Conservation (phyloP, 2,329 filamentous ascomycete species). For the Xylariaceae sp. region DNA sequence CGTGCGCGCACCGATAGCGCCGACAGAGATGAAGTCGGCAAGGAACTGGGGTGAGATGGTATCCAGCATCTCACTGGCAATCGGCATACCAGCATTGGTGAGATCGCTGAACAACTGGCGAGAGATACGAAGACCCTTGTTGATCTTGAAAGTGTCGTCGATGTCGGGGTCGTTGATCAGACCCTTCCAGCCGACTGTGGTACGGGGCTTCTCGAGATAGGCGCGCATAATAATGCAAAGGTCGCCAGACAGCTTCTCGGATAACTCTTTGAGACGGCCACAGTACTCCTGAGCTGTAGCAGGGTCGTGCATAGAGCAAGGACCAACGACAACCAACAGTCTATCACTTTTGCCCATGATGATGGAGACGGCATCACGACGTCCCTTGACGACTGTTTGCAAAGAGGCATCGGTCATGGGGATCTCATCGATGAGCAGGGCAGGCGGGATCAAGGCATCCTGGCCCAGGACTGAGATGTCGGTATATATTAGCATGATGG, state of each 20-base stretch:
- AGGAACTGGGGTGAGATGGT: constrained; percentile 98
- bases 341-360: constrained; percentile 78
- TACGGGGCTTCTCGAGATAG: constrained; percentile 98
- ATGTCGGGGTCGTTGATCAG: constrained; percentile 99
- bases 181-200: constrained; percentile 98
- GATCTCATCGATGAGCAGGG: constrained; percentile 81
- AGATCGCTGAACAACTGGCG: constrained; percentile 90
- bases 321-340: constrained; percentile 89
- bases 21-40: constrained; percentile 90
- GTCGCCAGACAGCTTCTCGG: constrained; percentile 76
- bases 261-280: constrained; percentile 68
- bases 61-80: constrained; percentile 97
- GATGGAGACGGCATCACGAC: constrained; percentile 66
- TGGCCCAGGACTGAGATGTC: constrained; percentile 73
- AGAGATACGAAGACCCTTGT: constrained; percentile 93
- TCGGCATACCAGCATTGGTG: constrained; percentile 82
- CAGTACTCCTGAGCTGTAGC: constrained; percentile 85
- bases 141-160: constrained; percentile 96
- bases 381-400: constrained; percentile 67
- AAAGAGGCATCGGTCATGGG: constrained; percentile 62
- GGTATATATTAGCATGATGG: constrained; percentile 28
- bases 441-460: constrained; percentile 87
- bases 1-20: constrained; percentile 91
- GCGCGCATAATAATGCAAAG: constrained; percentile 94
- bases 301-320: constrained; percentile 97